Evolutionary conservation across 148 eudicot genomes (phyloP), one percentile per base, ranked within the genome.

Genomic region (Persicaria tinctoria): DNA sequence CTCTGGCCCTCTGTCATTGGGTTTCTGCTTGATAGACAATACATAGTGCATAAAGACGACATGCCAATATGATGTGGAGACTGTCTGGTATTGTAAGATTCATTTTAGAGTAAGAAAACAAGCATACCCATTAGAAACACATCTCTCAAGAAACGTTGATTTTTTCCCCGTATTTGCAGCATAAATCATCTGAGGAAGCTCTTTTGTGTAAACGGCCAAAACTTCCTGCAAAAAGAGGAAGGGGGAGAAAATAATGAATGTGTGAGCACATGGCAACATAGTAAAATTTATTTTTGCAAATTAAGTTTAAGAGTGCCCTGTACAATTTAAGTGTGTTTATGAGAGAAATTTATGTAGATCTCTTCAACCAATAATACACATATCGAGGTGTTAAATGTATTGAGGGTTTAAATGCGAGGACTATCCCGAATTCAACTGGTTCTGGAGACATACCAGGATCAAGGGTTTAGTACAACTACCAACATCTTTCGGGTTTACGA

Each of bases 141-240:
- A 93, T 91, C 83, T 87, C 86, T 93, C 86, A 73, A 93, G 97
- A 83, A 93, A 93, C 59, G 80, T 79, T 51, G 98, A 89, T 76
- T 89, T 83, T 77, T 93, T 93, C 80, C 98, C 97, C 16, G 98
- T 93, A 79, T 93, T 93, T 12, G 97, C 92, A 70, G 98, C 98
- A 86, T 82, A 91, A 64, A 83, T 93, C 98, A 93, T 93, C 44
- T 86, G 83, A 44, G 98, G 98, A 54, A 91, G 86, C 82, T 93
- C 97, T 82, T 83, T 82, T 74, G 10, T 74, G 85, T 93, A 93
- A 12, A 91, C 57, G 68, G 70, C 76, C 78, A 89, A 41, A 41
- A 82, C 84, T 51, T 93, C 94, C 98, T 93, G 88, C 77, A 76
- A 59, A 74, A 0, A n/a, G 66, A 64, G 20, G 38, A 71, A 53